phyloP scores from a whole-genome alignment of 345 rosid species.

The Zanthoxylum bungeanum region DNA sequence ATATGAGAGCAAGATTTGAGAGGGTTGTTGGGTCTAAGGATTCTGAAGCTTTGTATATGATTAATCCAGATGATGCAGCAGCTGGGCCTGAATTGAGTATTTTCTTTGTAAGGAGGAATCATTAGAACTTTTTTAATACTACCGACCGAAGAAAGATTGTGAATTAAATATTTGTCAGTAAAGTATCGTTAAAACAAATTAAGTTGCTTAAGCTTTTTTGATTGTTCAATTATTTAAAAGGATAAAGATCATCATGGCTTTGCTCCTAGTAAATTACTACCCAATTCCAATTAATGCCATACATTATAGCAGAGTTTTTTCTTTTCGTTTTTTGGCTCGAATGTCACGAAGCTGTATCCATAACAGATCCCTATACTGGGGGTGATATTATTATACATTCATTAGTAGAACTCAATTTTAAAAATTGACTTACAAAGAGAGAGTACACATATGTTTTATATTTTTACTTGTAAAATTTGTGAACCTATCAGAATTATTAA shows the following conservation, averaged over 20 bases:
- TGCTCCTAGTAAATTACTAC: neutral
- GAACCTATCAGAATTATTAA: neutral
- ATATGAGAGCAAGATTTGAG: constrained; percentile 87
- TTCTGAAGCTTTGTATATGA: constrained; percentile 90
- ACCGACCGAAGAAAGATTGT: no score
- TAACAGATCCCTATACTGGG: no score
- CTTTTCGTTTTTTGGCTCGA: neutral
- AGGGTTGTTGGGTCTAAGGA: constrained; percentile 93
- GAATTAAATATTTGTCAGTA: neutral
- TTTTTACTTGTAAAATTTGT: neutral
- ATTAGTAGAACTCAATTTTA: no score
- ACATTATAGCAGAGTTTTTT: neutral
- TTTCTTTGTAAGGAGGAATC: constrained; percentile 81
- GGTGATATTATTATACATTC: no score
- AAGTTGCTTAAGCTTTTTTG: neutral
- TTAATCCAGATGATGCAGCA: constrained; percentile 84
- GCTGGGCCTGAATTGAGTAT: constrained; percentile 92
- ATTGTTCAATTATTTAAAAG: neutral
- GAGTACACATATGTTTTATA: no score
- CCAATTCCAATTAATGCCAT: neutral
- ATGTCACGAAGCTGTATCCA: no score
- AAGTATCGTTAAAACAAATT: neutral
- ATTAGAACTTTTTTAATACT: no score
- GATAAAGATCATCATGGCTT: neutral
- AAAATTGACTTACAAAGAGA: no score